A percentile compares a stretch with the other conserved stretches of the same genome.
Evolutionary conservation across 1,139 yeast genomes (phyloP).

Genomic region (Trichomonascaceae sp.): DNA sequence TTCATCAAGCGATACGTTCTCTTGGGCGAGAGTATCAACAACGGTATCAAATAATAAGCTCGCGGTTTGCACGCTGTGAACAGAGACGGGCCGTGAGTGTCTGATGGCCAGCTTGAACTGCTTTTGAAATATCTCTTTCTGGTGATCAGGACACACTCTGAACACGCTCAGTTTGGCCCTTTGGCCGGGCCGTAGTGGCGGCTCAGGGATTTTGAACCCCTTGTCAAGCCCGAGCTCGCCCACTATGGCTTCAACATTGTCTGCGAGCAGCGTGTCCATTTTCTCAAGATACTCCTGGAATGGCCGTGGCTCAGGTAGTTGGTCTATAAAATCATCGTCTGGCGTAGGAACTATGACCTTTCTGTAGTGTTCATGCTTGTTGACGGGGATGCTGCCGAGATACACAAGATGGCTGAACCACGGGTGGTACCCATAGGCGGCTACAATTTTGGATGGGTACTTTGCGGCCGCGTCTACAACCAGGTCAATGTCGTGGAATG

Average conservation of each 20-base stretch:
- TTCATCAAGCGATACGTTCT: conserved; percentile 1
- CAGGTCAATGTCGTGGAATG: conserved; percentile 23
- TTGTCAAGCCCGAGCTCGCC: conserved; percentile 91
- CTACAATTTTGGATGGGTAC: conserved; percentile 30
- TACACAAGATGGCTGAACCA: conserved; percentile 69
- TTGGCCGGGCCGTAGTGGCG: conserved; percentile 6
- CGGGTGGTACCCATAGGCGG: conserved; percentile 81
- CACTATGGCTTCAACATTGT: conserved; percentile 27
- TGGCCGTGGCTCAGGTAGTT: conserved; percentile 50
- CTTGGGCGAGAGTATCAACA: conserved; percentile 5
- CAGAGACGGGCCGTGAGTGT: conserved; percentile 41
- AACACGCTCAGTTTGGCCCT: conserved; percentile 29
- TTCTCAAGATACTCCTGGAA: conserved; percentile 29
- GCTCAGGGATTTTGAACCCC: conserved; percentile 48
- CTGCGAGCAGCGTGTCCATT: conserved; percentile 22
- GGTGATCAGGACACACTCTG: conserved; percentile 53
- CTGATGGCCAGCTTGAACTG: conserved; percentile 45
- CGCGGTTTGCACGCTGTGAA: conserved; percentile 79
- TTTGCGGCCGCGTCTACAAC: conserved; percentile 20
- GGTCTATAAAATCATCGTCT: conserved; percentile 29
- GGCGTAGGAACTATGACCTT: conserved; percentile 35
- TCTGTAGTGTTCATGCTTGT: conserved; percentile 39
- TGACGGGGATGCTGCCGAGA: conserved; percentile 9
- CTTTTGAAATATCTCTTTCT: conserved; percentile 34
- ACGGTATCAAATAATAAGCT: conserved; percentile 42